These are phyloP conservation scores for Prunus kanzakura DNA, from an alignment of 306 rosid genomes.

Conservation along the genomic window DNA sequence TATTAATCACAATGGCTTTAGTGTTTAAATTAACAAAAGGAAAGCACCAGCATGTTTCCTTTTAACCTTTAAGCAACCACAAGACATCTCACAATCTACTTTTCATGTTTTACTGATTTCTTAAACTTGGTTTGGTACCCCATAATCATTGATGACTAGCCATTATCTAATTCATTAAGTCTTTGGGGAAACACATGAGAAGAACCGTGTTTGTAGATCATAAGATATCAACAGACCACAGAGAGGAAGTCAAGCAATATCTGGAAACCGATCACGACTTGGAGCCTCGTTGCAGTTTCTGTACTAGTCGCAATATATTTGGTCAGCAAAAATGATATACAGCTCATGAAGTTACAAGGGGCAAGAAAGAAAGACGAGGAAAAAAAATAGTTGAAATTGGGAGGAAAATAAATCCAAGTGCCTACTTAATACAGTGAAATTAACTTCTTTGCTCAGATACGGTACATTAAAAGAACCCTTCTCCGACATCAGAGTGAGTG, in stretches of 20 bases:
- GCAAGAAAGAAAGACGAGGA: not conserved
- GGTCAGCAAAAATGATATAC: slow-evolving; percentile 59
- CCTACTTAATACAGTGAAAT: slow-evolving; percentile 13
- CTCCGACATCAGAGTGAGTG: slow-evolving; percentile 24
- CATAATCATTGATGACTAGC: not conserved
- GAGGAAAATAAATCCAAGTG: not conserved
- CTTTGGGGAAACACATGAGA: too few relatives aligned
- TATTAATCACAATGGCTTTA: not conserved
- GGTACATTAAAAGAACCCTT: slow-evolving; percentile 16
- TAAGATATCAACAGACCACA: not conserved
- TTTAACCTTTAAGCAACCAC: slow-evolving; percentile 3
- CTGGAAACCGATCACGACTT: not conserved
- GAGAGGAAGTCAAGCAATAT: not conserved
- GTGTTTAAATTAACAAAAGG: not conserved
- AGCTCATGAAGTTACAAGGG: slow-evolving; percentile 17
- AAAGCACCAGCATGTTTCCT: slow-evolving; percentile 22
- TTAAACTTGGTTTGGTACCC: slow-evolving; percentile 1
- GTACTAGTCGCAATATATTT: slow-evolving; percentile 2
- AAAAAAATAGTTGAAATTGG: not conserved
- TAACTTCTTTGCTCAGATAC: slow-evolving; percentile 17
- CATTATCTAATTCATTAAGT: not conserved
- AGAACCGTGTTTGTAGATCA: not conserved
- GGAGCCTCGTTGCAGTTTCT: not conserved
- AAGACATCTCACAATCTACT: slow-evolving; percentile 3
- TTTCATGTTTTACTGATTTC: slow-evolving; percentile 5